Base-by-base conservation (phyloP, 2,329 filamentous ascomycete genomes). In the Fusarium pininemorale region DNA sequence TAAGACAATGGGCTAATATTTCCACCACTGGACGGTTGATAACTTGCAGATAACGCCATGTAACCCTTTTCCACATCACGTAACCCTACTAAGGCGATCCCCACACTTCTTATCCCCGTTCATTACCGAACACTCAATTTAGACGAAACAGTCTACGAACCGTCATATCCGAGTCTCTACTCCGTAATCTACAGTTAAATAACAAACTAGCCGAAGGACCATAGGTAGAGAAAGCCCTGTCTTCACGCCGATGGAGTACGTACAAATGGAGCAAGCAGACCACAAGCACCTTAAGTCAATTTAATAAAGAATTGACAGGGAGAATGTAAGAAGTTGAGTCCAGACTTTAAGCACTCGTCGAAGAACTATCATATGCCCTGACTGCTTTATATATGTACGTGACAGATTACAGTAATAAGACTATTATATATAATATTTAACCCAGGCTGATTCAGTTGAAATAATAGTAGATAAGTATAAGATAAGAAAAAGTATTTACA, bases 391-490 rank as follows among this genome's bases (percentile, higher is more conserved):
- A 4, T 26, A 6, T 4, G 10, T 9, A 13, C 8, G 0, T 45
- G 44, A 0, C 5, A 20, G 44, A 9, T 20, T 3, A 30, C 10
- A 30, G 20, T 11, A 16, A 12, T 8, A 22, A 7, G 16, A 16
- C 6, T 1, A 7, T 16, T 1, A 10, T 44, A 1, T 2, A 45
- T 20, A 9, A 26, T 26, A 11, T 44, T 24, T 7, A 44, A 2
- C 9, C 9, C 6, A 0, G 11, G 2, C n/a, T 16, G 0, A 16
- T 6, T 0, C 7, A 4, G 4, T 6, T 5, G 4, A 48, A 48
- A 22, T 5, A 6, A 22, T 12, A 4, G 7, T 30, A n/a, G 0
- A n/a, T 16, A n/a, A 8, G 22, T 16, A n/a, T 5, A 13, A 5
- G 6, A 32, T 9, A 13, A n/a, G 15, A 7, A 5, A 18, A 13